Evolutionary conservation across 176 grass and related monocot genomes (phyloP), one percentile per base, ranked within the genome.

Genomic region (Hyparrhenia diplandra): DNA sequence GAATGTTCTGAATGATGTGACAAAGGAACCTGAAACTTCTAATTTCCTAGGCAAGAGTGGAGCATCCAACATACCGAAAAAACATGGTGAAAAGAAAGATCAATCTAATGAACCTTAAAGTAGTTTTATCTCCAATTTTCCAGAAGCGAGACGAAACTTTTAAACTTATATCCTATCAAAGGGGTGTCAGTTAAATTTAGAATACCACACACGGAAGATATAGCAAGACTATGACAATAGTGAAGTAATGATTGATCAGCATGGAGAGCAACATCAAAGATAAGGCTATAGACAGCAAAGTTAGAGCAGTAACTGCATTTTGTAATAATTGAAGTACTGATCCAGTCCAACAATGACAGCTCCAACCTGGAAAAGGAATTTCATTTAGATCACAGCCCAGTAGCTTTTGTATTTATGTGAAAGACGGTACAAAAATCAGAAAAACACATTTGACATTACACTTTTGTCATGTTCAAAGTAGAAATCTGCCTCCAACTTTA

Each of bases 251-350:
- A 84, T 88, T 57, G 74, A 84, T 76, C 78, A 59, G n/a, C 35
- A 76, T 64, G 32, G 70, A 81, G 18, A 69, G 8, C 52, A 76
- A 85, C 10, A 1, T 4, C 12, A 23, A 80, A 75, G 21, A 82
- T 72, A 78, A 87, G 31, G 64, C 60, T 83, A 62, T 54, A 71
- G 17, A 6, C 16, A 77, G 55, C 51, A 67, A 39, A 86, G 75
- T 75, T 79, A 73, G 55, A 82, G 32, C 61, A 60, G 75, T 87
- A 69, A 94, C 90, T 94, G 92, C 79, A 98, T 89, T 86, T 98
- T 98, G 80, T 98, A 98, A 80, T 93, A 98, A 59, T 91, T 98
- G 76, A 98, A 92, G 88, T 98, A 87, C 23, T 93, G 92, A 91
- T 98, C 95, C 82, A 98, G 90, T 64, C 92, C 95, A 84, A 98